Base-by-base conservation (phyloP, 106 monocot species). In the Iris macrosiphon region DNA sequence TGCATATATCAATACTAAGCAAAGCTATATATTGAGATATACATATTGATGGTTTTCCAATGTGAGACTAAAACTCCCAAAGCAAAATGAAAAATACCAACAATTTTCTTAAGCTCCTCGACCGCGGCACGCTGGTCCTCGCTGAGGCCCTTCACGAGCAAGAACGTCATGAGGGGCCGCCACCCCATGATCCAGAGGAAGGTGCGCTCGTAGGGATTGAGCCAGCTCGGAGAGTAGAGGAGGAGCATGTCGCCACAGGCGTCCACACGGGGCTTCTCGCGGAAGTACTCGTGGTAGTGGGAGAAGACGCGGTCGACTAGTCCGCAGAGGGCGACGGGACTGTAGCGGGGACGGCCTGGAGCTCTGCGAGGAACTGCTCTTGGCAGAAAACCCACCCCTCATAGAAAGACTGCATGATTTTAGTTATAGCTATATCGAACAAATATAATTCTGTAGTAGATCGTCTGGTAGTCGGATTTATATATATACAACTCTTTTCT, bases 141-240 rank as follows among this genome's bases (percentile, higher is more conserved):
- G 9, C 6, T 10, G 70, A 29, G 26, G 35, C 15, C 20, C 3
- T 31, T 7, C 9, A 61, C 52, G 26, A 69, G 60, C 16, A 49
- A 47, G 28, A 69, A 69, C 22, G 69, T 51, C 2, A 69, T 20
- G 0, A 53, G 52, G n/a, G 70, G 70, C 20, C 49, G 48, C 61
- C 60, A 70, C 0, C 70, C 70, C 13, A 53, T 41, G 41, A 52
- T 29, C 70, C 70, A 70, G 27, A 70, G 54, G 61, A 70, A 70
- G 61, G 60, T 70, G 22, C 70, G 28, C 52, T 70, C 70, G 15
- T 53, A 40, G 8, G 70, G 45, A 32, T 49, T 61, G 52, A 61
- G 49, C 70, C 70, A 61, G 14, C 34, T 16, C 1, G 70, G 61
- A 29, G 44, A 53, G 60, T 61, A 41, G 1, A 61, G 30, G 13